Evolutionary conservation across 2,329 filamentous ascomycete species (phyloP).

Genomic region (Cercospora citrullina): DNA sequence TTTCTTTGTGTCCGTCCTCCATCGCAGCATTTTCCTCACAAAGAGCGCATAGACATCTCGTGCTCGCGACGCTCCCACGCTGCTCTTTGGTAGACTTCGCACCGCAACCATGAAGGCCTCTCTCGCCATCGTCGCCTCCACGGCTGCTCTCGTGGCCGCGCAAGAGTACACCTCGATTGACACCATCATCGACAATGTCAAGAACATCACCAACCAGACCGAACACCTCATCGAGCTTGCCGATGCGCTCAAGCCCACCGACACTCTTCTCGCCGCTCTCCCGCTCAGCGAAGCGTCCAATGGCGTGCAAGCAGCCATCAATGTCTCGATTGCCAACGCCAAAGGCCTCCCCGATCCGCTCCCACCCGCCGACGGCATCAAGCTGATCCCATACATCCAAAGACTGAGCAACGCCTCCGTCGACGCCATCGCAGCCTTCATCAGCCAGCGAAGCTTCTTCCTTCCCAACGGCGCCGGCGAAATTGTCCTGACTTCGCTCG

Average conservation of each 20-base stretch:
- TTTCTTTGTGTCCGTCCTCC: conserved; percentile 2
- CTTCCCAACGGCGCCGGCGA: conserved; percentile 8
- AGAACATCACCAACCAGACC: conserved; percentile 18
- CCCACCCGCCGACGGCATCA: conserved; percentile 15
- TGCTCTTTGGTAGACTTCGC: neutral
- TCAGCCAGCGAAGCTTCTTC: conserved; percentile 15
- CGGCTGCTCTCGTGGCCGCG: neutral
- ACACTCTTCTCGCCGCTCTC: conserved; percentile 7
- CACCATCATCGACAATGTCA: conserved; percentile 17
- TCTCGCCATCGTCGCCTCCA: neutral
- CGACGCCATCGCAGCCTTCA: conserved; percentile 13
- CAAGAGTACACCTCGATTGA: conserved; percentile 11
- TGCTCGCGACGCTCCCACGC: neutral
- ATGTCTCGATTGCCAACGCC: conserved; percentile 13
- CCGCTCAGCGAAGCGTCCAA: conserved; percentile 7
- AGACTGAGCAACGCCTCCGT: conserved; percentile 13
- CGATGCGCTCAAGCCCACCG: conserved; percentile 6
- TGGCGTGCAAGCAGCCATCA: conserved; percentile 16
- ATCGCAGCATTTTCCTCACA: neutral
- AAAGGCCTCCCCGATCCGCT: conserved; percentile 10
- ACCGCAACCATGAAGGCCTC: conserved; percentile 3
- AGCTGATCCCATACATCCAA: conserved; percentile 16
- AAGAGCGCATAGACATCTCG: neutral
- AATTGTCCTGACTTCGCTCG: conserved; percentile 8
- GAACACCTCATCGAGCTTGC: conserved; percentile 7